Evolutionary conservation across 306 rosid genomes (phyloP), one percentile per base, ranked within the genome.

Genomic region (Inga oerstediana): DNA sequence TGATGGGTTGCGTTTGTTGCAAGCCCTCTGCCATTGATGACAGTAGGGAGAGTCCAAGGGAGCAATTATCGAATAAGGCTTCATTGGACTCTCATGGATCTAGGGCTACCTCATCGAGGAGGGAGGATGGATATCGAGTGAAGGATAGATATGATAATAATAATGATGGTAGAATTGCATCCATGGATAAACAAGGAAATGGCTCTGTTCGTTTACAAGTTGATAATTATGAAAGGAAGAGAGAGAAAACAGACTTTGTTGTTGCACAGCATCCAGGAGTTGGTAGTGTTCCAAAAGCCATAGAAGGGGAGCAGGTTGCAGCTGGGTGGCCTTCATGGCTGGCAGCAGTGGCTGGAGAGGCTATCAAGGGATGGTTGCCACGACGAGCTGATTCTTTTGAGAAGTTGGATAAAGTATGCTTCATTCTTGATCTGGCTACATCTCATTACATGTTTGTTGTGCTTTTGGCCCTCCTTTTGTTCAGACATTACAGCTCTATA

Each of bases 261-360:
- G 86, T 77, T 83, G 88, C 89, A 86, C 97, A 82, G 81, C 93
- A 92, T 91, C 98, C 98, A 0, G 93, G 87, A 49, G 83, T 84
- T 80, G 97, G 97, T 43, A 90, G 81, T 75, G 79, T 93, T 85
- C 98, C 94, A 0, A 96, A 92, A 75, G 98, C 99, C 62, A 78
- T 83, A 10, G 99, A 96, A 89, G 99, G 98, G 70, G 99, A 96
- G 84, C 98, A 93, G 84, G 86, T 93, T 86, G 97, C 99, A 11
- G 99, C 97, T 71, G 99, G 98, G 27, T 96, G 99, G 99, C 99
- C 99, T 0, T 83, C 94, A 15, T 96, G 99, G 99, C 79, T 96
- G 82, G 97, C 94, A 49, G 97, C 97, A 14, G 98, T 93, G 80
- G 99, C 99, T 45, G 99, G 98, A 77, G 99, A 93, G 85, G 99